These are phyloP conservation scores for Hygrophila difformis DNA, from an alignment of 257 asterid genomes.

Conservation along the genomic window DNA sequence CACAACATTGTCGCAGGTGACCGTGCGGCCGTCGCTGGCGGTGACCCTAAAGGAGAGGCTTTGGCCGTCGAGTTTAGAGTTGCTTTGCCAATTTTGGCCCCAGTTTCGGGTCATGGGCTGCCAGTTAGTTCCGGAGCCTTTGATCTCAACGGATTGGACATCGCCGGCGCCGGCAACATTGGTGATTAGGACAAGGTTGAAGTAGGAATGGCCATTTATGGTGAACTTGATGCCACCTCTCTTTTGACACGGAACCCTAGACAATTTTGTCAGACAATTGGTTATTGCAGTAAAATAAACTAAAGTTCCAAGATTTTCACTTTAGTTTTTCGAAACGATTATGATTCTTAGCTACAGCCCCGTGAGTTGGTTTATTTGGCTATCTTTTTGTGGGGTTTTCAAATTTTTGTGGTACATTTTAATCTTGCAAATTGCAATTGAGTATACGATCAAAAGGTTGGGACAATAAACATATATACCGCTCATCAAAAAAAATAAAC, in stretches of 20 bases:
- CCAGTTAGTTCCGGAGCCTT: constrained; percentile 41
- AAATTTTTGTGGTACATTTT: too few relatives aligned
- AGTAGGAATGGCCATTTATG: constrained; percentile 47
- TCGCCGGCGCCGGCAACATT: constrained; percentile 60
- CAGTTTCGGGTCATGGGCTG: constrained; percentile 45
- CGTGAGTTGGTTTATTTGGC: too few relatives aligned
- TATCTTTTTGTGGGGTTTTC: too few relatives aligned
- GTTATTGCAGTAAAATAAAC: too few relatives aligned
- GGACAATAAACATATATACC: too few relatives aligned
- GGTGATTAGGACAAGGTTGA: constrained; percentile 40
- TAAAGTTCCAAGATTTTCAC: too few relatives aligned
- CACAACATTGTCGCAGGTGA: constrained; percentile 23
- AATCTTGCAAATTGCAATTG: too few relatives aligned
- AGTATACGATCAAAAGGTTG: too few relatives aligned
- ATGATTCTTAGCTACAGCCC: too few relatives aligned
- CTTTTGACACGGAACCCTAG: constrained; percentile 38
- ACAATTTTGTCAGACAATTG: too few relatives aligned
- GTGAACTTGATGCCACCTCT: constrained; percentile 49
- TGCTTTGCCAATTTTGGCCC: constrained; percentile 61
- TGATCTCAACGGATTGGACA: constrained; percentile 31
- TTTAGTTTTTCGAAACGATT: too few relatives aligned
- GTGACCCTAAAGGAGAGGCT: constrained; percentile 33
- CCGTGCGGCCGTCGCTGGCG: constrained; percentile 40
- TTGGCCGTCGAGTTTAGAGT: constrained; percentile 25
- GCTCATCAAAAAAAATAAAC: too few relatives aligned